These are phyloP conservation scores for Xylaria sp. DNA, from an alignment of 2,329 filamentous ascomycete species.

Conservation along the genomic window DNA sequence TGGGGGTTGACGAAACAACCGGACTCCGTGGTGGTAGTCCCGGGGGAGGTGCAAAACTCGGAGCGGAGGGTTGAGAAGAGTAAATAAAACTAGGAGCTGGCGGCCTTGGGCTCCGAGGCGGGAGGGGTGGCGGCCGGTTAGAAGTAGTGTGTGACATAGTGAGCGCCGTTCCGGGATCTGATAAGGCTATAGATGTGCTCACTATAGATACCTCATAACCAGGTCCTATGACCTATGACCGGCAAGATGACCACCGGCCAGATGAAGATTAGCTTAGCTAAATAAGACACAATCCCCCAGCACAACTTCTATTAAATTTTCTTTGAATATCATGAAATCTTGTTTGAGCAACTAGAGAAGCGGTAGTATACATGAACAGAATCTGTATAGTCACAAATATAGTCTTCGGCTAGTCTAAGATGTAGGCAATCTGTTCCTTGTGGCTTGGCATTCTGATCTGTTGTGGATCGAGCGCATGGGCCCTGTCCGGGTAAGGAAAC, in stretches of 20 bases:
- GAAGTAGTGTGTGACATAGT: constrained; percentile 21
- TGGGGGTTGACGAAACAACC: background rate
- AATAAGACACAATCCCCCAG: background rate
- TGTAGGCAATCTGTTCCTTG: background rate
- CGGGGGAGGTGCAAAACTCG: constrained; percentile 22
- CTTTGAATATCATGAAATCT: background rate
- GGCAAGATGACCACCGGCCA: background rate
- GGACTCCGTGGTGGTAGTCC: constrained; percentile 18
- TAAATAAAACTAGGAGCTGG: constrained; percentile 3
- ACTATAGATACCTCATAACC: no score
- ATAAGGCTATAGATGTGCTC: background rate
- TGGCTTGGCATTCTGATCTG: background rate
- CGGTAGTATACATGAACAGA: background rate
- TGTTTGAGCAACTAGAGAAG: background rate
- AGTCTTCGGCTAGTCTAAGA: background rate
- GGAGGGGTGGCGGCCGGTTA: constrained; percentile 29
- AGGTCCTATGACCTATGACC: no score
- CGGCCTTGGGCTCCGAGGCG: constrained; percentile 30
- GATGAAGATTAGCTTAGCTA: background rate
- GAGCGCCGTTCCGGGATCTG: background rate
- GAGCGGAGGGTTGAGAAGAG: constrained; percentile 3
- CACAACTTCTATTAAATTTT: background rate
- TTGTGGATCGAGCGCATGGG: background rate
- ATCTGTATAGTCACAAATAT: background rate
- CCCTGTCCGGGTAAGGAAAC: background rate